Evolutionary conservation across 805 yeast species (phyloP).

Genomic region (Brettanomyces sp.): DNA sequence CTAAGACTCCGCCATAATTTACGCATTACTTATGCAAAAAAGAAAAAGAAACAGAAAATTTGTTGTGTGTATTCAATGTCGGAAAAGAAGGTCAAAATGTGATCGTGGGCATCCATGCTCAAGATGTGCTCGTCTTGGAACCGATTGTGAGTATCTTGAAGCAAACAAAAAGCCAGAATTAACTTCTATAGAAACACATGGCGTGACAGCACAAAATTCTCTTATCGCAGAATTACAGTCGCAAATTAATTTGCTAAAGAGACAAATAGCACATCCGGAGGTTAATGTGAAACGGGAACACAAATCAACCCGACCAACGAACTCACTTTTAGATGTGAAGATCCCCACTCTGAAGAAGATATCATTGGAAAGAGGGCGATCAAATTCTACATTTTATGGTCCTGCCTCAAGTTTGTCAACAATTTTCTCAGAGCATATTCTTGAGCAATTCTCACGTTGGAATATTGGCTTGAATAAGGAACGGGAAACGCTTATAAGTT

Average conservation of each 20-base stretch:
- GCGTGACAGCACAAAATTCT: background rate
- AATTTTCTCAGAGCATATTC: background rate
- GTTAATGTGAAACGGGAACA: background rate
- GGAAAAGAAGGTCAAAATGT: constrained; percentile 8
- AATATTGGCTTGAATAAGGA: constrained; percentile 2
- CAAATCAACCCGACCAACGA: background rate
- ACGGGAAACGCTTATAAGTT: constrained; percentile 1
- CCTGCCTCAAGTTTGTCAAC: background rate
- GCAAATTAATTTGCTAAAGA: background rate
- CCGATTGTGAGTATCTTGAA: background rate
- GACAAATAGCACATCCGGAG: background rate
- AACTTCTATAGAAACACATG: background rate
- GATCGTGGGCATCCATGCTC: constrained; percentile 9
- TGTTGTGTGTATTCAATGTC: constrained; percentile 8
- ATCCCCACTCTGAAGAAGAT: background rate
- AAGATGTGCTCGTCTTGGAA: constrained; percentile 4
- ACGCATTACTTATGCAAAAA: background rate
- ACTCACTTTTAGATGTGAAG: background rate
- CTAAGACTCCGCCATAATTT: too few relatives aligned
- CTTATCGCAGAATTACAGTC: background rate
- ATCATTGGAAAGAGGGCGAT: background rate
- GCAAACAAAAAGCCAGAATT: background rate
- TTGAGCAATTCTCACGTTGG: constrained; percentile 1
- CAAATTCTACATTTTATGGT: background rate
- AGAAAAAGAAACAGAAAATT: constrained; percentile 6